Percentiles rank a stretch among this genome's conserved stretches.
phyloP scores from a whole-genome alignment of 164 flowering plant genomes.

The Umbellularia californica region DNA sequence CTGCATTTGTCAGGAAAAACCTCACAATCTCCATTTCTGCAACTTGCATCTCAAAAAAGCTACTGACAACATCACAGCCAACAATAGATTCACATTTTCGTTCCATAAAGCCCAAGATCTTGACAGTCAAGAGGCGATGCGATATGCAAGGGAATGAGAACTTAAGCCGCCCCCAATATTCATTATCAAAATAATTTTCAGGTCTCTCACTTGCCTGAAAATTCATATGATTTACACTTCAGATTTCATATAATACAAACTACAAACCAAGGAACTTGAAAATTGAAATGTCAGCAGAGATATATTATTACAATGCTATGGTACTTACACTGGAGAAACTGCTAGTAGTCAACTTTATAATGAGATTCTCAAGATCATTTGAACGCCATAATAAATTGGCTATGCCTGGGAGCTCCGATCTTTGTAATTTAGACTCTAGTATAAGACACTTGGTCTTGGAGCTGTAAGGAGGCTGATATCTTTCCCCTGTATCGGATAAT shows the following conservation, averaged over 20 bases:
- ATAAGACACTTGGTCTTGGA: not conserved
- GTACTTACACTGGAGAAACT: not conserved
- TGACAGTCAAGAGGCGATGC: not conserved
- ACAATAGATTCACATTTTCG: too few species aligned
- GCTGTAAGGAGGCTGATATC: not conserved
- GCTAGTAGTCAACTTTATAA: not conserved
- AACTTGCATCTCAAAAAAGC: not conserved
- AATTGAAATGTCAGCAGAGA: not conserved
- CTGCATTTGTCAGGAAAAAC: not conserved
- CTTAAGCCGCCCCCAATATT: not conserved
- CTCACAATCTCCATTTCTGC: not conserved
- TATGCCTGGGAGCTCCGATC: slow-evolving; percentile 4
- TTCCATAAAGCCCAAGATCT: not conserved
- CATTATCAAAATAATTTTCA: too few species aligned
- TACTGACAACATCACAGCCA: too few species aligned
- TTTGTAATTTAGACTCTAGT: not conserved
- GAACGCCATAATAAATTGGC: not conserved
- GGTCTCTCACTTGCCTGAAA: not conserved
- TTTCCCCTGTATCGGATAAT: not conserved
- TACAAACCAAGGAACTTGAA: not conserved
- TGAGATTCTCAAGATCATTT: slow-evolving; percentile 3
- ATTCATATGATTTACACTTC: not conserved
- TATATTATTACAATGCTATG: too few species aligned
- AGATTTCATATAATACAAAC: not conserved
- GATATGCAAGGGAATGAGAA: not conserved